Conservation (phyloP, 331 rosid species). For the Malus hybrid region DNA sequence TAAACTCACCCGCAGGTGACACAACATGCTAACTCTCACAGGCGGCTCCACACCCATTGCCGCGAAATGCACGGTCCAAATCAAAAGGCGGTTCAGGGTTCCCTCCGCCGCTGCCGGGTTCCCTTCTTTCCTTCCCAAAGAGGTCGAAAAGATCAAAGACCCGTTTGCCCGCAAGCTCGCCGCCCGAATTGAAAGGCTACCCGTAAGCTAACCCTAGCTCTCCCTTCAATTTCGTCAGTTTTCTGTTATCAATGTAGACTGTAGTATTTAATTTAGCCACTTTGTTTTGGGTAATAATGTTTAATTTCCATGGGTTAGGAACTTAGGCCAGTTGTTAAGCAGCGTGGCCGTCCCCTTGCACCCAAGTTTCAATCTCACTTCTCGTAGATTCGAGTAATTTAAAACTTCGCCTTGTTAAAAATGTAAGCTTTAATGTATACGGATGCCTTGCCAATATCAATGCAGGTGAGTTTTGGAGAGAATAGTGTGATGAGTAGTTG, state of each 20-base stretch:
- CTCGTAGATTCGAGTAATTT: too few relatives aligned
- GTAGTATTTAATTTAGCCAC: background rate
- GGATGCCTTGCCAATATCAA: background rate
- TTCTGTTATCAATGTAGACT: background rate
- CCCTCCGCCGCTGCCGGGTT: slow-evolving; percentile 24
- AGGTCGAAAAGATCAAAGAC: slow-evolving; percentile 53
- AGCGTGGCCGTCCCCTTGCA: too few relatives aligned
- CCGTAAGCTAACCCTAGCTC: slow-evolving; percentile 35
- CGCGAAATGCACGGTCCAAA: background rate
- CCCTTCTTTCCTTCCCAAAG: slow-evolving; percentile 76
- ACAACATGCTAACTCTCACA: slow-evolving; percentile 29
- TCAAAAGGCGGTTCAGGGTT: slow-evolving; percentile 11
- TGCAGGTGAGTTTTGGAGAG: slow-evolving; percentile 56
- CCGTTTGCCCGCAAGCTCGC: slow-evolving; percentile 63
- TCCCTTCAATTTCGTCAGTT: background rate
- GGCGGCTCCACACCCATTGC: slow-evolving; percentile 10
- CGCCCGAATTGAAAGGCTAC: slow-evolving; percentile 61
- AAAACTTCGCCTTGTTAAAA: too few relatives aligned
- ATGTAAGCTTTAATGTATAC: background rate
- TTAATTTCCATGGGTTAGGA: background rate
- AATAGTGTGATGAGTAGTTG: slow-evolving; percentile 72
- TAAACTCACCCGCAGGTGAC: slow-evolving; percentile 2
- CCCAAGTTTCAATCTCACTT: too few relatives aligned
- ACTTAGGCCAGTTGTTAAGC: too few relatives aligned
- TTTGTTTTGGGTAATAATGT: background rate